Percentiles rank a stretch among this genome's conserved stretches.
phyloP scores from a whole-genome alignment of 257 asterid species.

The Solanum pinnatisectum region DNA sequence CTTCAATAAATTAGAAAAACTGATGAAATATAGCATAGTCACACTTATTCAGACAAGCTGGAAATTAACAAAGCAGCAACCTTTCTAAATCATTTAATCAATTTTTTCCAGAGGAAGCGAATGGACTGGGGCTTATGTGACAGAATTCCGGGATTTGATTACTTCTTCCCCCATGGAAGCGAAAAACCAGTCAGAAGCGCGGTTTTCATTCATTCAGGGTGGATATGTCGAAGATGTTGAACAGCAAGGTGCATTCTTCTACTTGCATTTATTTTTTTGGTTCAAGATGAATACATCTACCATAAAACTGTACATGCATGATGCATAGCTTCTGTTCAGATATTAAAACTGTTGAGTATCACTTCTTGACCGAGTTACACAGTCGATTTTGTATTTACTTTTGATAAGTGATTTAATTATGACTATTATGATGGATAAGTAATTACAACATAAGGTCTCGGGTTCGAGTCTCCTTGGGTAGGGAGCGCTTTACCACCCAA shows the following conservation, averaged over 20 bases:
- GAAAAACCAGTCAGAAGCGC: constrained; percentile 46
- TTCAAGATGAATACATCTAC: not conserved
- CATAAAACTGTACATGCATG: not conserved
- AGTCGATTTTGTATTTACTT: not conserved
- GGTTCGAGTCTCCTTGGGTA: too few relatives aligned
- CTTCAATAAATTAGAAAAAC: not conserved
- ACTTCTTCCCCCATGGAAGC: constrained; percentile 42
- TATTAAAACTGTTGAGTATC: not conserved
- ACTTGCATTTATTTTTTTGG: not conserved
- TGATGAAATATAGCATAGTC: not conserved
- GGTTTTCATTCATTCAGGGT: constrained; percentile 87
- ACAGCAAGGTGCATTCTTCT: constrained; percentile 36
- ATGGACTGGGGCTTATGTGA: constrained; percentile 78
- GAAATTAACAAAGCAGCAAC: not conserved
- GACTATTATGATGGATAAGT: not conserved
- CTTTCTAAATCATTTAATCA: not conserved
- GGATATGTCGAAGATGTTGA: constrained; percentile 73
- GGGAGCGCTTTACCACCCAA: too few relatives aligned
- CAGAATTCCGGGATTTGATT: constrained; percentile 70
- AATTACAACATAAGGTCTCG: not conserved
- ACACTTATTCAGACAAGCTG: not conserved
- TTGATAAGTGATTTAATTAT: not conserved
- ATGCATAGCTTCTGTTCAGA: not conserved
- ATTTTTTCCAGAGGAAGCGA: constrained; percentile 57
- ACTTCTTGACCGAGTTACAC: not conserved